phyloP scores from a whole-genome alignment of 805 yeast species.

The Kuraishia capsulata region DNA sequence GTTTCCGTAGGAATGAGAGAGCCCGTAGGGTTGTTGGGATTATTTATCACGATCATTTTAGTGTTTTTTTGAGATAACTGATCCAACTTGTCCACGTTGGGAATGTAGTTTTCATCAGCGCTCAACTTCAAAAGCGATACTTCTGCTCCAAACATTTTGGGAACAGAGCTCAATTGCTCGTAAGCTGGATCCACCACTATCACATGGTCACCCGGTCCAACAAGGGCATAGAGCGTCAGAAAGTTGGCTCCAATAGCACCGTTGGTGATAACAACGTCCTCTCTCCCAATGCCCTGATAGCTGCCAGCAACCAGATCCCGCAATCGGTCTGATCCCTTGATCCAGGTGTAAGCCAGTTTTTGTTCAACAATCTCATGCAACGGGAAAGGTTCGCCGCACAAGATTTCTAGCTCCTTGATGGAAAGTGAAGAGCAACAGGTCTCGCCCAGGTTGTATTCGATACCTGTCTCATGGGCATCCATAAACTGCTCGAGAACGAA shows the following conservation, averaged over 20 bases:
- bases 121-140: constrained; percentile 26
- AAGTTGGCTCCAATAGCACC: constrained; percentile 53
- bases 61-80: constrained; percentile 24
- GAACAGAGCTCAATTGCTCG: constrained; percentile 40
- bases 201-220: constrained; percentile 35
- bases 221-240: constrained; percentile 31
- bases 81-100: constrained; percentile 24
- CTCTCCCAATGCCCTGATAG: constrained; percentile 11
- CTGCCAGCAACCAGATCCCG: constrained; percentile 24
- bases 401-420: constrained; percentile 25
- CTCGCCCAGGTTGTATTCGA: constrained; percentile 37
- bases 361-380: constrained; percentile 12
- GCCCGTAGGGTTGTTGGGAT: constrained; percentile 42
- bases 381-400: constrained; percentile 16
- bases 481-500: constrained; percentile 47
- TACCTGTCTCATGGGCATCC: constrained; percentile 36
- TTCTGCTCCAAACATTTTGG: constrained; percentile 32
- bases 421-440: constrained; percentile 40
- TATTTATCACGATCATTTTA: constrained; percentile 34
- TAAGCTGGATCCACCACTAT: constrained; percentile 40
- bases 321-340: constrained; percentile 33
- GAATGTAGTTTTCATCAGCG: constrained; percentile 25
- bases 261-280: constrained; percentile 37
- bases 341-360: constrained; percentile 35
- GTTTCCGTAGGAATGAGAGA: constrained; percentile 25